Evolutionary conservation across 129 eudicot genomes (phyloP).

Genomic region (Smallanthus sonchifolius): DNA sequence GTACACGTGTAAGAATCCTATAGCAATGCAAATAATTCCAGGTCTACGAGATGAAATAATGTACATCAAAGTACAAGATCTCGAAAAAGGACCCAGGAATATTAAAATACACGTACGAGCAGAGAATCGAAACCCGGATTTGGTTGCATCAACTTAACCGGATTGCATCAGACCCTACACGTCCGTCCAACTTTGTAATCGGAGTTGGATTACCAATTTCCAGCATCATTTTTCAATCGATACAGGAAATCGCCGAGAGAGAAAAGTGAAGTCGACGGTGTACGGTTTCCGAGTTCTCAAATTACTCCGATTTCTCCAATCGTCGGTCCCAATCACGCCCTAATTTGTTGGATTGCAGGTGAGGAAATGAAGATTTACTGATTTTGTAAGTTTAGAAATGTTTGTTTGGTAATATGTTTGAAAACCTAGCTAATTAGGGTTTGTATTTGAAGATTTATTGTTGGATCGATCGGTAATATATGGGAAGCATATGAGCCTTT

Average conservation of each 20-base stretch:
- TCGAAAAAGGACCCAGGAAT: conserved; percentile 25
- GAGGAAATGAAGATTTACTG: conserved; percentile 1
- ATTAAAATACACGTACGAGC: conserved; percentile 33
- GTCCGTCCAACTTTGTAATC: conserved; percentile 44
- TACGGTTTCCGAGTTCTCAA: conserved; percentile 11
- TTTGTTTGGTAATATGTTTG: not conserved
- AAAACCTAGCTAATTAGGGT: not conserved
- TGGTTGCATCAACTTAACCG: conserved; percentile 36
- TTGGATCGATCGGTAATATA: conserved; percentile 28
- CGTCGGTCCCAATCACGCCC: not conserved
- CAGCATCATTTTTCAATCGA: conserved; percentile 30
- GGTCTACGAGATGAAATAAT: not conserved
- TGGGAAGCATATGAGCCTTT: conserved; percentile 26
- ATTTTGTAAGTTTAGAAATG: not conserved
- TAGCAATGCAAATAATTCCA: too few relatives aligned
- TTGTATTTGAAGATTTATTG: not conserved
- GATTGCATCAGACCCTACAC: conserved; percentile 37
- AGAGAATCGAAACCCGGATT: conserved; percentile 61
- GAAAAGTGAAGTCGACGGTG: conserved; percentile 26
- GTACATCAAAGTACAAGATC: conserved; percentile 6
- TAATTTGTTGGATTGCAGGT: conserved; percentile 14
- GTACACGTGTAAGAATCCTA: too few relatives aligned
- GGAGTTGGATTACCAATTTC: conserved; percentile 27
- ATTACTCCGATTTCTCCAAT: conserved; percentile 13
- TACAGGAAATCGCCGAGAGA: conserved; percentile 22